These are phyloP conservation scores for Rhodotorula toruloides DNA, from an alignment of 768 basidiomycete genomes.

Conservation along the genomic window DNA sequence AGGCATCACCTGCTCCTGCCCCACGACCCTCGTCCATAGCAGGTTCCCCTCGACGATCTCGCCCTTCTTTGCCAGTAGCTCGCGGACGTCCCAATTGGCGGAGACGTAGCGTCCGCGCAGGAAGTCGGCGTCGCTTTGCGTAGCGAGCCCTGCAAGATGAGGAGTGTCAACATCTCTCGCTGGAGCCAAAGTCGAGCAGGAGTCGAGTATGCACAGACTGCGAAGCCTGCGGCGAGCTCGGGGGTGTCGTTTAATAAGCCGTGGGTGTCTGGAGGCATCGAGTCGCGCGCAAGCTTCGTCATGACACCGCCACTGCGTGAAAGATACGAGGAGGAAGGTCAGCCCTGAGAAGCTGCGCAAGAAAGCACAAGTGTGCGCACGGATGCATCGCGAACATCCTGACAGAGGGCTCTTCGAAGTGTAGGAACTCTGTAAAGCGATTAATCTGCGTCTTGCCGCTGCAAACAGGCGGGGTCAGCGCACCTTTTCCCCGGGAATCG, in stretches of 20 bases:
- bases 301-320: conserved; percentile 13
- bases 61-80: conserved; percentile 8
- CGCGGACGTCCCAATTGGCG: conserved; percentile 22
- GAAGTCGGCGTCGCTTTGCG: conserved; percentile 15
- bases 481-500: too few relatives aligned
- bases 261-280: conserved; percentile 17
- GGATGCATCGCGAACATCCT: conserved; percentile 24
- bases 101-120: conserved; percentile 20
- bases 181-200: too few relatives aligned
- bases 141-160: conserved; percentile 18
- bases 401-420: conserved; percentile 23
- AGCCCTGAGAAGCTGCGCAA: not conserved
- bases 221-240: conserved; percentile 10
- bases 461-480: not conserved
- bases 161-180: not conserved
- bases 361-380: not conserved
- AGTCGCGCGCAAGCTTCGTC: conserved; percentile 22
- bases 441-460: conserved; percentile 12
- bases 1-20: conserved; percentile 17
- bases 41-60: conserved; percentile 13
- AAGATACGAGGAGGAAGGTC: not conserved
- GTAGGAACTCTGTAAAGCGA: conserved; percentile 26
- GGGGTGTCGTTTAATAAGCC: conserved; percentile 4
- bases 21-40: conserved; percentile 20
- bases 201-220: conserved; percentile 2